Base-by-base conservation (phyloP, 2,329 filamentous ascomycete genomes). In the Aureobasidium musti region DNA sequence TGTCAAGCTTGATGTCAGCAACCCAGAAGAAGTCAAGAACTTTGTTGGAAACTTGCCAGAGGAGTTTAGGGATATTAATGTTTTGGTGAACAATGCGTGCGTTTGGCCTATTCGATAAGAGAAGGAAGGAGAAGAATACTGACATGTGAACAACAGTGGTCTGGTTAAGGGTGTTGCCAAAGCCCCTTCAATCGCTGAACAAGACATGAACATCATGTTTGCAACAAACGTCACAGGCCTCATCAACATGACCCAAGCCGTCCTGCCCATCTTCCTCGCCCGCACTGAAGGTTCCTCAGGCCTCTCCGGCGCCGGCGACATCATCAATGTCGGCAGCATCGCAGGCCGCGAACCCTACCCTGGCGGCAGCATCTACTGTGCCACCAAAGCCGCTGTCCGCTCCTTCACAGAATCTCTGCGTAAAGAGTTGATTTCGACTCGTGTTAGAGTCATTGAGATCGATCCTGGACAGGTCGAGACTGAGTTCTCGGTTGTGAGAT, bases 391-490 rank as follows among this genome's bases (percentile, higher is more conserved):
- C 23, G 93, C 93, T 1, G 89, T 97, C 66, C 86, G 90, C 72
- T 89, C 85, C 71, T 97, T 96, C 79, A 92, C 91, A 0, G 92
- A 96, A 66, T 85, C 89, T 13, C 79, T 97, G 76, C 84, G 93
- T 71, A 91, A 88, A 76, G 93, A 97, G 80, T 83, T 96, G 68
- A 89, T 97, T 71, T 83, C 89, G 7, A 91, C 89, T 21, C 84
- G 90, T 66, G 91, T 97, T 69, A 83, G 93, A 66, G 83, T 97
- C 68, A 96, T 97, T 69, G 91, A 92, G 78, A 84, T 97, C 73
- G 93, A 97, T 74, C 93, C 93, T 0, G 93, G 93, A 30, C 92
- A 96, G 80, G 92, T 97, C 54, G 92, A 97, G 83, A 97, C 93
- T 52, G 91, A 97, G 76, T 97, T 97, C 79, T 94, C 90, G 2